Evolutionary conservation across 768 basidiomycete genomes (phyloP), one percentile per base, ranked within the genome.

Genomic region (Leucosporidium yakuticum): DNA sequence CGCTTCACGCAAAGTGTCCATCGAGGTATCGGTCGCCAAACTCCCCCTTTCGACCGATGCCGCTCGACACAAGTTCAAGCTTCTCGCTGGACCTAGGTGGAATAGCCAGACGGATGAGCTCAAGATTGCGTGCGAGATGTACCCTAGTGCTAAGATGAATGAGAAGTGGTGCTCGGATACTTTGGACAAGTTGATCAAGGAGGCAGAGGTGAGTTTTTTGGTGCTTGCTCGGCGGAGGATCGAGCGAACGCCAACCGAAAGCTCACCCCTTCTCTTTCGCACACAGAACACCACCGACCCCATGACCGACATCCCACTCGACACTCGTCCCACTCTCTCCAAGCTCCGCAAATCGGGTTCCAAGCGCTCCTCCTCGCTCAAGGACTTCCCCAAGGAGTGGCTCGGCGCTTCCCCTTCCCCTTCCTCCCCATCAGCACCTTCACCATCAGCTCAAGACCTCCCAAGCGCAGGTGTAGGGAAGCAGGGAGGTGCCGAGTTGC

Each of bases 101-200:
- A 84, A 25, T 69, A 71, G 59, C 31, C 50, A 59, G 51, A 47
- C 64, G 36, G 66, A 70, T 44, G 71, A 70, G 58, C 76, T 99
- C 79, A 93, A 93, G 81, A 89, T 98, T 69, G 84, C 88, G 1
- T 92, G 90, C 76, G 94, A 97, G 74, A 85, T 88, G 78, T 95
- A 91, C 79, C 86, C 87, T 11, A 82, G 85, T 72, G 84, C 87
- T 2, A 82, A 85, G 32, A 88, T 90, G 89, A 99, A 99, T 79
- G 81, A 95, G 74, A 95, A 94, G 79, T 95, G 91, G 89, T 90
- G 89, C 50, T 89, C 88, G 72, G 94, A 98, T 76, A 83, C 85
- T 21, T 78, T 99, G 63, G 89, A 93, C 75, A 80, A 83, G 73
- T 80, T 99, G 53, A 77, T 97, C 69, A 79, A 78, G n/a, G 87